Evolutionary conservation across 2,329 filamentous ascomycete genomes (phyloP), one percentile per base, ranked within the genome.

Genomic region (Triangularia verruculosa): DNA sequence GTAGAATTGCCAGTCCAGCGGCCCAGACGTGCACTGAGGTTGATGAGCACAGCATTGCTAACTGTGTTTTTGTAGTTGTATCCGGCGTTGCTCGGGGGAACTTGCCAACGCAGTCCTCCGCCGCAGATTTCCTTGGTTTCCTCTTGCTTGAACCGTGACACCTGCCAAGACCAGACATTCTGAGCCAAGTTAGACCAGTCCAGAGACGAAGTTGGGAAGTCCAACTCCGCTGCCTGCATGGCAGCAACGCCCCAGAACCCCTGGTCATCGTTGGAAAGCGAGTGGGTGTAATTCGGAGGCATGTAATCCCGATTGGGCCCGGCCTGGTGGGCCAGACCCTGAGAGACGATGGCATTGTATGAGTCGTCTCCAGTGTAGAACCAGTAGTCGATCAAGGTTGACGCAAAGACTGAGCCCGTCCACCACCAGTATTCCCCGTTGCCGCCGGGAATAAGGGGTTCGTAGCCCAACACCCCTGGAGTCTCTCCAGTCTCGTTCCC

Each of bases 101-200:
- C 88, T 78, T 94, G 90, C 89, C 89, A 92, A 69, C 89, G 81
- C 68, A 93, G 72, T 12, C 90, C 90, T 67, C 90, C 90, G 24
- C 81, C 79, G 71, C 90, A 93, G 86, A 80, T 11, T 5, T 15
- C 47, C 13, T 66, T 59, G 11, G 8, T 25, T 25, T 28, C 20
- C 7, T 28, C 22, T 25, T 65, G 60, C 28, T 61, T 11, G 12
- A 61, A 62, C 3, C 80, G 76, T 39, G 76, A 68, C 0, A 83
- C 85, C 64, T 66, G 61, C 5, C 59, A 57, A 30, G 43, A 20
- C 15, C 64, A 66, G 12, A 64, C 64, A 1, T 59, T 57, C 24
- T 83, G 80, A 0, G 86, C 88, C 4, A 92, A 80, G 1, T 86
- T 81, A 15, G 88, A 76, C 82, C 86, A 89, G 66, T 85, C 78